Evolutionary conservation across 208 protist species (phyloP).

Genomic region (Eutreptiella sp.): DNA sequence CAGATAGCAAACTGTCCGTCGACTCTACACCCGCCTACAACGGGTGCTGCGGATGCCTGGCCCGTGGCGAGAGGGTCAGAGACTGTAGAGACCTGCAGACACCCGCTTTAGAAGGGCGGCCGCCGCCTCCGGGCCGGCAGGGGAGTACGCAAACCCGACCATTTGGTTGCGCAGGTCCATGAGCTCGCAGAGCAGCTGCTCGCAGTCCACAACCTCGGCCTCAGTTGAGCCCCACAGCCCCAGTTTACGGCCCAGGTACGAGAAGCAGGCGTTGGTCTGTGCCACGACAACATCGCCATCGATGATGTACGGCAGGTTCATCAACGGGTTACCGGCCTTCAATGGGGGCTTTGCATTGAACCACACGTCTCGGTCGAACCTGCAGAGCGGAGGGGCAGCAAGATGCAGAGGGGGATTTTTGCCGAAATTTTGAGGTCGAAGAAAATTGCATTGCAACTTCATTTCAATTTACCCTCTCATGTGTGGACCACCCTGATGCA

Average conservation of each 20-base stretch:
- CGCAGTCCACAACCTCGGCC: neutral
- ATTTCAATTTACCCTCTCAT: too few relatives aligned
- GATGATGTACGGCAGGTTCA: constrained; percentile 24
- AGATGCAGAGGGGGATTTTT: too few relatives aligned
- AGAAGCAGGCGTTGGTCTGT: constrained; percentile 8
- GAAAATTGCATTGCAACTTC: too few relatives aligned
- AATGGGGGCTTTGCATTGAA: too few relatives aligned
- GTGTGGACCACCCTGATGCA: too few relatives aligned
- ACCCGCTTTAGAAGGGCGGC: neutral
- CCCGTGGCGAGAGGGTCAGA: neutral
- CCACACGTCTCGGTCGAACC: too few relatives aligned
- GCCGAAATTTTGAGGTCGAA: too few relatives aligned
- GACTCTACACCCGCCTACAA: neutral
- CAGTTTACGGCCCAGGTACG: constrained; percentile 13
- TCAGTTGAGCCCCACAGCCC: constrained; percentile 7
- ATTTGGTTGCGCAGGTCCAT: constrained; percentile 19
- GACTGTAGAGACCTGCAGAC: neutral
- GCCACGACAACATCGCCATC: constrained; percentile 8
- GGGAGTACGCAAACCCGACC: constrained; percentile 10
- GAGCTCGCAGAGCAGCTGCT: neutral
- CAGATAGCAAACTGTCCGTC: neutral
- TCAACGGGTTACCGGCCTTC: too few relatives aligned
- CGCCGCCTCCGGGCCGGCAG: too few relatives aligned
- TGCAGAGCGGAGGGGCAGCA: too few relatives aligned
- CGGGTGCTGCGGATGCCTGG: neutral